phyloP scores from a whole-genome alignment of 441 rosid genomes.

The Adansonia gregorii region DNA sequence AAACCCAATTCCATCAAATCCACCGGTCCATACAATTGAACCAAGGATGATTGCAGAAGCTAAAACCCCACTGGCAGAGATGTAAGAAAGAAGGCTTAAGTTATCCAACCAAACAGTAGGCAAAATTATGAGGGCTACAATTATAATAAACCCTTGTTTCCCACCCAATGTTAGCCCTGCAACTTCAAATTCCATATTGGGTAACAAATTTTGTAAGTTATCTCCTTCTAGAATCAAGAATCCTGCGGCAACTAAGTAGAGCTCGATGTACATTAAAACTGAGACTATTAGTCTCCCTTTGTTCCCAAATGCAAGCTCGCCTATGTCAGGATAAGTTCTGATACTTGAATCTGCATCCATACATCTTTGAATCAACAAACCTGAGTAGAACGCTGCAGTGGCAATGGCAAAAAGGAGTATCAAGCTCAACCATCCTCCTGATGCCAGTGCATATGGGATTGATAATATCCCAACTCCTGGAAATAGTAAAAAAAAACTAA shows the following conservation, averaged over 20 bases:
- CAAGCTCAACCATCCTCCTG: slow-evolving; percentile 93
- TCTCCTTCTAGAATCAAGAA: slow-evolving; percentile 91
- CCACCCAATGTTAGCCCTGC: slow-evolving; percentile 51
- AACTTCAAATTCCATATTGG: slow-evolving; percentile 48
- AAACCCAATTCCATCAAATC: slow-evolving; percentile 76
- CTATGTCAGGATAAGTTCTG: slow-evolving; percentile 83
- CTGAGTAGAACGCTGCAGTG: slow-evolving; percentile 63
- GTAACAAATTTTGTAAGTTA: slow-evolving; percentile 62
- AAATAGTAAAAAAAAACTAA: background rate
- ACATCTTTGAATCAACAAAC: slow-evolving; percentile 70
- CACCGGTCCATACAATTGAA: slow-evolving; percentile 72
- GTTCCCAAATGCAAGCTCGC: slow-evolving; percentile 76
- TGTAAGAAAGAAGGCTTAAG: slow-evolving; percentile 73
- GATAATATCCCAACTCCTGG: slow-evolving; percentile 92
- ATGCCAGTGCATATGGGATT: slow-evolving; percentile 75
- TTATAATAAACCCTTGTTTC: slow-evolving; percentile 61
- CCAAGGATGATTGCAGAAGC: slow-evolving; percentile 72
- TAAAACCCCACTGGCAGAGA: slow-evolving; percentile 86
- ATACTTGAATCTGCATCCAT: slow-evolving; percentile 72
- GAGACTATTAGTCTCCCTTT: slow-evolving; percentile 65
- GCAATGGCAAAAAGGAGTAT: slow-evolving; percentile 61
- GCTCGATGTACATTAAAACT: slow-evolving; percentile 68
- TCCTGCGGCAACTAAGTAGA: slow-evolving; percentile 77
- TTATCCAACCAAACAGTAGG: slow-evolving; percentile 83
- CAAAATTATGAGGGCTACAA: slow-evolving; percentile 70